Evolutionary conservation across 257 asterid species (phyloP).

Genomic region (Solanum paucissectum): DNA sequence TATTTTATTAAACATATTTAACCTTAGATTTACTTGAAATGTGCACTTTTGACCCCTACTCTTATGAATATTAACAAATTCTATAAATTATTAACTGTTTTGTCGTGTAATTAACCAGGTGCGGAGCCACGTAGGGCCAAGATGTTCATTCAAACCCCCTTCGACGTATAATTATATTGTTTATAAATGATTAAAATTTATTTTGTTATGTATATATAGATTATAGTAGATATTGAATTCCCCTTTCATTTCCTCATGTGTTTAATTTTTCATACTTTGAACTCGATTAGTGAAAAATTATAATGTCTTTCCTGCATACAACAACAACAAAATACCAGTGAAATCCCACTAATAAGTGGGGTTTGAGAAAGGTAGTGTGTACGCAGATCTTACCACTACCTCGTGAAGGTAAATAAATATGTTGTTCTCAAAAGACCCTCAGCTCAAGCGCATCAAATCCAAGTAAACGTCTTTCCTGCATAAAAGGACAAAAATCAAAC

Average conservation of each 20-base stretch:
- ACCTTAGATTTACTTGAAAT: not conserved
- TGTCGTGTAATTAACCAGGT: not conserved
- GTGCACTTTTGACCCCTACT: not conserved
- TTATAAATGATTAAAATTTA: not conserved
- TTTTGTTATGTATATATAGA: not conserved
- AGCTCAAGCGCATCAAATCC: not conserved
- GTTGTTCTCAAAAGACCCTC: not conserved
- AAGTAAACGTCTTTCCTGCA: not conserved
- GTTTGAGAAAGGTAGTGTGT: too few species aligned
- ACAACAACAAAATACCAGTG: too few species aligned
- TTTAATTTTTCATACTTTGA: not conserved
- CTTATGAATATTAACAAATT: not conserved
- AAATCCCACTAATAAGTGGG: too few species aligned
- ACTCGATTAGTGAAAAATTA: not conserved
- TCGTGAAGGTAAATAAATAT: not conserved
- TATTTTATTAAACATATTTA: not conserved
- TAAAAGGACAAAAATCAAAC: not conserved
- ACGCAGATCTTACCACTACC: not conserved
- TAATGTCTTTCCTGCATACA: not conserved
- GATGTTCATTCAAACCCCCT: not conserved
- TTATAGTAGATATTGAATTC: not conserved
- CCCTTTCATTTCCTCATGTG: fast-evolving
- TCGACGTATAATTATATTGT: not conserved
- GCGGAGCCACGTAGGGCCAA: fast-evolving
- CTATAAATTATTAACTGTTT: not conserved